These are phyloP conservation scores for Exsudoporus frostii DNA, from an alignment of 768 basidiomycete genomes.

Conservation along the genomic window DNA sequence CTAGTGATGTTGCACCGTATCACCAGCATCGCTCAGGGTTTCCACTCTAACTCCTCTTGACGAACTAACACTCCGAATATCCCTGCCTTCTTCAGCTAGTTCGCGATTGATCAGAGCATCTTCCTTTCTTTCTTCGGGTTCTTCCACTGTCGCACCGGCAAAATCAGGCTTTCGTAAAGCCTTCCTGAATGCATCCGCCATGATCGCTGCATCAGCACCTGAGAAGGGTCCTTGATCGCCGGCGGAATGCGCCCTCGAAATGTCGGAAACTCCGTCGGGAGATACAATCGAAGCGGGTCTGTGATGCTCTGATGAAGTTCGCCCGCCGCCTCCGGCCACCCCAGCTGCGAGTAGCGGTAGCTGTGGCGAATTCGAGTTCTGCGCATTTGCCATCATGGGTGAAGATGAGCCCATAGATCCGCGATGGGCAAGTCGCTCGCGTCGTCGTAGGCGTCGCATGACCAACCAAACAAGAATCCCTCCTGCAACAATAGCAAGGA, in stretches of 20 bases:
- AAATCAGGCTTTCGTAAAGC: slow-evolving; percentile 89
- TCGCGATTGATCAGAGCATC: slow-evolving; percentile 58
- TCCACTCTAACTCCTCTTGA: slow-evolving; percentile 79
- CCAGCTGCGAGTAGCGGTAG: slow-evolving; percentile 46
- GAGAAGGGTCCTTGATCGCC: slow-evolving; percentile 72
- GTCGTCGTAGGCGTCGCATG: slow-evolving; percentile 61
- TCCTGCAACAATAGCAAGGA: slow-evolving; percentile 72
- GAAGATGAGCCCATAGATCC: slow-evolving; percentile 77
- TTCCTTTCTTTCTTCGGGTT: slow-evolving; percentile 44
- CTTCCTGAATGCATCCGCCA: slow-evolving; percentile 89
- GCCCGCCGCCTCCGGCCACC: slow-evolving; percentile 32
- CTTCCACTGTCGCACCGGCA: slow-evolving; percentile 63
- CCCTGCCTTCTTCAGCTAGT: slow-evolving; percentile 85
- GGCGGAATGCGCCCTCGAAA: slow-evolving; percentile 56
- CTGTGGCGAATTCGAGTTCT: slow-evolving; percentile 38
- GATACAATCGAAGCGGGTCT: slow-evolving; percentile 41
- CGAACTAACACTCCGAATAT: slow-evolving; percentile 79
- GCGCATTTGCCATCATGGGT: slow-evolving; percentile 76
- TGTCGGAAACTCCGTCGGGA: slow-evolving; percentile 75
- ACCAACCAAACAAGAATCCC: slow-evolving; percentile 71
- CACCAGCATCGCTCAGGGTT: slow-evolving; percentile 54
- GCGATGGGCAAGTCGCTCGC: slow-evolving; percentile 50
- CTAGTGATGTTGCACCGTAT: slow-evolving; percentile 46
- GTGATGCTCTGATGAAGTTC: slow-evolving; percentile 31
- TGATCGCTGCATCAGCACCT: slow-evolving; percentile 84